Evolutionary conservation across 257 asterid species (phyloP).

Genomic region (Nicotiana noctiflora): DNA sequence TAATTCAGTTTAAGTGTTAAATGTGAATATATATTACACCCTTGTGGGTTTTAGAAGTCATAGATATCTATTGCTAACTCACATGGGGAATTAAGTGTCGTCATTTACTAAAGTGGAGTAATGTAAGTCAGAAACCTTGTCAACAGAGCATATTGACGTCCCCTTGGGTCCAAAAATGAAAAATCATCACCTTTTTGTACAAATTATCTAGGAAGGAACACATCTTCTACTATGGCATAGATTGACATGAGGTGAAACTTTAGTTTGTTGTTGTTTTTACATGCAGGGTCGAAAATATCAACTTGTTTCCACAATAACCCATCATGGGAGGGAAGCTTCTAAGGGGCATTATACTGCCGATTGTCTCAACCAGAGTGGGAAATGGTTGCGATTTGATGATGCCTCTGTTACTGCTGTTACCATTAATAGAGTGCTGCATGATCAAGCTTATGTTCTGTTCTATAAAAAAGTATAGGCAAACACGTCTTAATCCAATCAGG

Average conservation of each 20-base stretch:
- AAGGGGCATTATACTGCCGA: slow-evolving; percentile 94
- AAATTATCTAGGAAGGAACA: background rate
- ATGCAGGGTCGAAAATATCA: slow-evolving; percentile 72
- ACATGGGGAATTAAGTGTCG: background rate
- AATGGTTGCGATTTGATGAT: slow-evolving; percentile 86
- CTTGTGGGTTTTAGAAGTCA: background rate
- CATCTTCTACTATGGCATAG: background rate
- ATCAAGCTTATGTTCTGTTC: slow-evolving; percentile 81
- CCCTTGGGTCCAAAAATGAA: background rate
- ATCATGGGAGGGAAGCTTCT: slow-evolving; percentile 89
- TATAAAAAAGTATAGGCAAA: slow-evolving; percentile 52
- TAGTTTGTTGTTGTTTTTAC: background rate
- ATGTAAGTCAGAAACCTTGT: background rate
- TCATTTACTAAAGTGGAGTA: background rate
- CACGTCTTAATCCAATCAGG: background rate
- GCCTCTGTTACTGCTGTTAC: slow-evolving; percentile 50
- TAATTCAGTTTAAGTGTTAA: background rate
- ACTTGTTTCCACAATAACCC: slow-evolving; percentile 79
- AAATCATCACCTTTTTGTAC: background rate
- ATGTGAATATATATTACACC: background rate
- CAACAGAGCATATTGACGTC: background rate
- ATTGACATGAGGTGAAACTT: background rate
- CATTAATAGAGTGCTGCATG: slow-evolving; percentile 59
- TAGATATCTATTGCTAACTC: background rate
- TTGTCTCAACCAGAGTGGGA: slow-evolving; percentile 44